phyloP scores from a whole-genome alignment of 2,329 filamentous ascomycete genomes.

The Xylariaceae sp. region DNA sequence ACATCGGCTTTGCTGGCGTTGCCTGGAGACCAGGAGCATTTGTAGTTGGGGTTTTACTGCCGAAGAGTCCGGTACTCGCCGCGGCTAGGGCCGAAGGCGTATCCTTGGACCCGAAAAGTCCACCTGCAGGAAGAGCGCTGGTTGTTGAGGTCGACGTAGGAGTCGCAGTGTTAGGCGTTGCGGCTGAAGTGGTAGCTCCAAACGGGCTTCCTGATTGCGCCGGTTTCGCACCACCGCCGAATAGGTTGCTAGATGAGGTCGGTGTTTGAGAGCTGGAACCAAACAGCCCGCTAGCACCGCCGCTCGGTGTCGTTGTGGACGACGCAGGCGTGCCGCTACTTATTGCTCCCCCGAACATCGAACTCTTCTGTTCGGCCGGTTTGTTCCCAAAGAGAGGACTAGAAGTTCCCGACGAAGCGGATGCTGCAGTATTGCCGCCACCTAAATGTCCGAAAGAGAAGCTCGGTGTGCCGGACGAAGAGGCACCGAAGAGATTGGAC shows the following conservation, averaged over 20 bases:
- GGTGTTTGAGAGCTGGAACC: conserved; percentile 26
- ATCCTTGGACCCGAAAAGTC: conserved; percentile 34
- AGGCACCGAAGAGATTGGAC: conserved; percentile 11
- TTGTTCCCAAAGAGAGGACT: conserved; percentile 41
- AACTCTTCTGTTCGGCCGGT: conserved; percentile 35
- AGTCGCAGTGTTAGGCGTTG: conserved; percentile 29
- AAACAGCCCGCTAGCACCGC: conserved; percentile 30
- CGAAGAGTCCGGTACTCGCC: conserved; percentile 28
- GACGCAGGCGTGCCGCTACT: conserved; percentile 19
- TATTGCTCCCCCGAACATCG: conserved; percentile 36
- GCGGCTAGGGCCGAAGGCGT: conserved; percentile 26
- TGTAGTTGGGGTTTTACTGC: conserved; percentile 25
- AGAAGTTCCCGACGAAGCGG: conserved; percentile 26
- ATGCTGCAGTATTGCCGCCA: conserved; percentile 23
- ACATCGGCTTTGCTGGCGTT: conserved; percentile 52
- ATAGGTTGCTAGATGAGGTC: conserved; percentile 27
- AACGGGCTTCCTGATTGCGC: conserved; percentile 37
- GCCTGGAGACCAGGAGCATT: conserved; percentile 32
- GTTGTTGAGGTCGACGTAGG: conserved; percentile 29
- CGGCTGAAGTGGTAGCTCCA: conserved; percentile 34
- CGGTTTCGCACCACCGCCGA: conserved; percentile 34
- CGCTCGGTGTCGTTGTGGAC: conserved; percentile 31
- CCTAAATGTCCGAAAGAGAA: conserved; percentile 47
- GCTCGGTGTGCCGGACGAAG: conserved; percentile 33
- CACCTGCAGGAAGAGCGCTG: conserved; percentile 23